phyloP scores from a whole-genome alignment of 129 eudicot species.

The Mikania micrantha region DNA sequence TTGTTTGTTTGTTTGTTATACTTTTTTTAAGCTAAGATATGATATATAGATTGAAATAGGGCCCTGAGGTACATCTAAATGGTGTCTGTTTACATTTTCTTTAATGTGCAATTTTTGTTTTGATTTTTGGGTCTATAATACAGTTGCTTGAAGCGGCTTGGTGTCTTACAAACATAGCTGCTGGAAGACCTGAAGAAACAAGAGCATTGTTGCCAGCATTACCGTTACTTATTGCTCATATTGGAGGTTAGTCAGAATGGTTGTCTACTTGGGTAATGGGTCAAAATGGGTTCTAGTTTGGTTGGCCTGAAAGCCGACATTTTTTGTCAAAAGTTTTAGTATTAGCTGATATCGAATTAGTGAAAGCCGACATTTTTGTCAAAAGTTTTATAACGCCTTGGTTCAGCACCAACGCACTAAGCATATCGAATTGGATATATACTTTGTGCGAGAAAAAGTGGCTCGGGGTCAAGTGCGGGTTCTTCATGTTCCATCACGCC shows the following conservation, averaged over 20 bases:
- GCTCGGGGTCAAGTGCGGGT: too few relatives aligned
- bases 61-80: background rate
- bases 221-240: constrained; percentile 92
- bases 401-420: too few relatives aligned
- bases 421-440: too few relatives aligned
- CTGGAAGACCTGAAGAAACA: constrained; percentile 97
- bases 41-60: background rate
- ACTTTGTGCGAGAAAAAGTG: too few relatives aligned
- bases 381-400: too few relatives aligned
- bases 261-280: background rate
- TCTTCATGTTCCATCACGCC: too few relatives aligned
- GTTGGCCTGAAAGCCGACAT: background rate
- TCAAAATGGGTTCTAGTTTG: background rate
- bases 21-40: background rate
- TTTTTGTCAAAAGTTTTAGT: background rate
- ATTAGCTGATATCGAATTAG: too few relatives aligned
- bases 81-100: background rate
- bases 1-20: too few relatives aligned
- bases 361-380: too few relatives aligned
- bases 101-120: background rate
- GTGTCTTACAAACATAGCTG: constrained; percentile 95
- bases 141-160: constrained; percentile 99
- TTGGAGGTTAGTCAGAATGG: constrained; percentile 58
- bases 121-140: constrained; percentile 1
- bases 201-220: constrained; percentile 88